These are phyloP conservation scores for Echites panduratus DNA, from an alignment of 257 asterid genomes.

Conservation along the genomic window DNA sequence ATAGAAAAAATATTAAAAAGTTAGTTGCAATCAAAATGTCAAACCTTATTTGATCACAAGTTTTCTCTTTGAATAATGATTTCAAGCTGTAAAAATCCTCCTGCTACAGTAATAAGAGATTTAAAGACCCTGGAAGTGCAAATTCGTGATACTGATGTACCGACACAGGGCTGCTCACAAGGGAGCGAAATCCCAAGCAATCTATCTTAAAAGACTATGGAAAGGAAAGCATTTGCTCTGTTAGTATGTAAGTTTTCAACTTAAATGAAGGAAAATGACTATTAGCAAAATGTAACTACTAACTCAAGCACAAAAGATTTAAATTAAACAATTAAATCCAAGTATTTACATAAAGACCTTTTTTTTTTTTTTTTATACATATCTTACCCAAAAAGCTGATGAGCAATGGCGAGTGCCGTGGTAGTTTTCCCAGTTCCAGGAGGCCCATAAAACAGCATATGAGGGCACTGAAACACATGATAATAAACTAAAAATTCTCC, in stretches of 20 bases:
- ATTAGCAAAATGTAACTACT: not conserved
- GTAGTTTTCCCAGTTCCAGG: conserved; percentile 98
- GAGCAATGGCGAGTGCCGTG: conserved; percentile 90
- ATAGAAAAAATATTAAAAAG: no score
- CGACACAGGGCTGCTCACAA: no score
- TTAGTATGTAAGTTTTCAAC: not conserved
- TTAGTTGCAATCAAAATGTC: not conserved
- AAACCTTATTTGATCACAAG: not conserved
- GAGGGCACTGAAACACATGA: conserved; percentile 59
- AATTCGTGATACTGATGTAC: no score
- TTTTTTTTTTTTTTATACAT: no score
- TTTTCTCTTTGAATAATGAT: not conserved
- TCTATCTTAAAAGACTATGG: not conserved
- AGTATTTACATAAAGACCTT: not conserved
- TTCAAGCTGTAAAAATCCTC: not conserved
- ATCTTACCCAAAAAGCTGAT: conserved; percentile 84
- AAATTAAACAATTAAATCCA: not conserved
- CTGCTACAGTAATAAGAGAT: not conserved
- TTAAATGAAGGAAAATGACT: not conserved
- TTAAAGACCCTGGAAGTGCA: not conserved
- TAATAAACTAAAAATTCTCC: not conserved
- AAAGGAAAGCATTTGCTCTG: not conserved
- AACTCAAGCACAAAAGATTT: not conserved
- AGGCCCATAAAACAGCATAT: conserved; percentile 95
- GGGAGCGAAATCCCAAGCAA: no score